Conservation (phyloP, 148 eudicot species). For the Fagopyrum esculentum region DNA sequence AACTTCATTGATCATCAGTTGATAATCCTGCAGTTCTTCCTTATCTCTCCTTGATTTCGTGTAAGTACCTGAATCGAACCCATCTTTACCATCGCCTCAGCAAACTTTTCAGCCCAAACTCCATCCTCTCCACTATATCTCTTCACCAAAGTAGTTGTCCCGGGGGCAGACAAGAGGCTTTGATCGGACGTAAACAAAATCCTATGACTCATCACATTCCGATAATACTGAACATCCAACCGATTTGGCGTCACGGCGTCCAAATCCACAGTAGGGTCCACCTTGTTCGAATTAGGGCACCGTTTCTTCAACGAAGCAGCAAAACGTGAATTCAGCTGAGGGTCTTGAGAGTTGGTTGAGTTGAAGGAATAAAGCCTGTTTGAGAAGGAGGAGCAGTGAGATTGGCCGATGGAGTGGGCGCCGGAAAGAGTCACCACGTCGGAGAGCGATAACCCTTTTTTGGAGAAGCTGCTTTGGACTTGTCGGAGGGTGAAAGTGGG, state of each 20-base stretch:
- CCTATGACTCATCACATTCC: slow-evolving; percentile 17
- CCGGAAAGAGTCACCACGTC: slow-evolving; percentile 40
- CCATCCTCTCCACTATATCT: background rate
- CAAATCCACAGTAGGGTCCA: slow-evolving; percentile 17
- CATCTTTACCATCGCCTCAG: slow-evolving; percentile 23
- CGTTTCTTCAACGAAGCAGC: slow-evolving; percentile 7
- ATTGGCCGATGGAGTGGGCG: slow-evolving; percentile 16
- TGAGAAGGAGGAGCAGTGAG: slow-evolving; percentile 12
- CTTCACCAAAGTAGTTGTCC: background rate
- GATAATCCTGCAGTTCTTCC: slow-evolving; percentile 9
- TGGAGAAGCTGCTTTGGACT: slow-evolving; percentile 22
- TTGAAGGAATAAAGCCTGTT: slow-evolving; percentile 18
- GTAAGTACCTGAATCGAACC: slow-evolving; percentile 24
- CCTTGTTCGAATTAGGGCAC: slow-evolving; percentile 9
- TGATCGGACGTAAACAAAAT: slow-evolving; percentile 33
- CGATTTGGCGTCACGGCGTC: slow-evolving; percentile 27
- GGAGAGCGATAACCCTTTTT: slow-evolving; percentile 30
- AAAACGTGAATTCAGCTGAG: background rate
- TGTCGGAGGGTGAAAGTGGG: slow-evolving; percentile 23
- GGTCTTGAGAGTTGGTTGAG: slow-evolving; percentile 12
- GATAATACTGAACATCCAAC: slow-evolving; percentile 27
- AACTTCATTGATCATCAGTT: background rate
- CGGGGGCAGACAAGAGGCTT: slow-evolving; percentile 17
- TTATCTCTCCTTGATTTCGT: slow-evolving; percentile 19
- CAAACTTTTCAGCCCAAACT: slow-evolving; percentile 14